Percentiles rank a stretch among this genome's conserved stretches.
Evolutionary conservation across 1,284 basidiomycete species (phyloP).

Genomic region (Ustilago trichophora): DNA sequence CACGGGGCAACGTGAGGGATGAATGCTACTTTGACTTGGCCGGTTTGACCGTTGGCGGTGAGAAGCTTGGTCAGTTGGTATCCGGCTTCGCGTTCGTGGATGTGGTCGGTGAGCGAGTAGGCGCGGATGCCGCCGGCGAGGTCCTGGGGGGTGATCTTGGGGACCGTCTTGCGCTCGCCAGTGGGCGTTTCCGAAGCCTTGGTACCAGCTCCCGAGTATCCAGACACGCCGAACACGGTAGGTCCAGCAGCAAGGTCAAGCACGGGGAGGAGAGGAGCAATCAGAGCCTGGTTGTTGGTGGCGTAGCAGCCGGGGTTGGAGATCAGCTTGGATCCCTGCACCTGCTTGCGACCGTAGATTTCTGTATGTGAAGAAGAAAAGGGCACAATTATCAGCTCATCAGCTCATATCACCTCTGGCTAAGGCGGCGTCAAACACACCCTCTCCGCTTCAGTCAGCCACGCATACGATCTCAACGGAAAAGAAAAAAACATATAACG

Average conservation of each 20-base stretch:
- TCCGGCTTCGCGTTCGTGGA: constrained; percentile 94
- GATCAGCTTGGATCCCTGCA: constrained; percentile 81
- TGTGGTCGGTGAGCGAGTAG: constrained; percentile 94
- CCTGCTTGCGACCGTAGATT: constrained; percentile 80
- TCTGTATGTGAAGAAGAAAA: constrained; percentile 72
- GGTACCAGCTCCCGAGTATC: constrained; percentile 94
- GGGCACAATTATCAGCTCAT: neutral
- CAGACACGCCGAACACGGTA: constrained; percentile 90
- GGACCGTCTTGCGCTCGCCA: constrained; percentile 71
- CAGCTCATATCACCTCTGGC: neutral
- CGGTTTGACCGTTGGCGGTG: neutral
- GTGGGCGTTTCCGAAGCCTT: constrained; percentile 69
- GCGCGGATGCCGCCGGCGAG: constrained; percentile 81
- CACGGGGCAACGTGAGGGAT: constrained; percentile 88
- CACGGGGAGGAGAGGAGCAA: constrained; percentile 85
- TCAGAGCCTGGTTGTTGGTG: constrained; percentile 87
- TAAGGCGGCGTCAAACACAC: too few species aligned
- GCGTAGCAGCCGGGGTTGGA: constrained; percentile 98
- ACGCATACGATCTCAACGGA: too few species aligned
- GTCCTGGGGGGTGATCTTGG: constrained; percentile 82
- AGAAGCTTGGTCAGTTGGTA: constrained; percentile 78
- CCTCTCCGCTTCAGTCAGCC: too few species aligned
- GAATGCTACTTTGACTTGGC: constrained; percentile 79
- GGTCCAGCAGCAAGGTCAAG: constrained; percentile 24
- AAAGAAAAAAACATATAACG: neutral